Evolutionary conservation across 2,329 filamentous ascomycete species (phyloP).

Genomic region (Nigrograna mackinnonii): DNA sequence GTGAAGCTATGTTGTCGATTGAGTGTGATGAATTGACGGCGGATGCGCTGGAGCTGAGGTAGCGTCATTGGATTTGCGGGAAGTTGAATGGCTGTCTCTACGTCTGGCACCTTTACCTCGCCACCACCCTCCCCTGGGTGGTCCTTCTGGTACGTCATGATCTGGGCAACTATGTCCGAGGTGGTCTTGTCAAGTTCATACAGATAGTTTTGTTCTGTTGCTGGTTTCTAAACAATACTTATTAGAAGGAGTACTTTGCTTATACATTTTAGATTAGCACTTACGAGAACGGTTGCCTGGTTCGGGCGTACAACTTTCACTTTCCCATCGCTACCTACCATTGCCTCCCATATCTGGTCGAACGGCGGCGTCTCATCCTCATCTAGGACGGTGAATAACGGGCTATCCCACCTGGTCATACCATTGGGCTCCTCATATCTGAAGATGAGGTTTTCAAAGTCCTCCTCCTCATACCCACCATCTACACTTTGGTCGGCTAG

Average conservation of each 20-base stretch:
- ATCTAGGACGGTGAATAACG: slow-evolving; percentile 77
- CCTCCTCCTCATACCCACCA: slow-evolving; percentile 59
- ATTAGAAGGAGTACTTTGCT: too few species aligned
- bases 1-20: slow-evolving; percentile 66
- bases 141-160: slow-evolving; percentile 69
- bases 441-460: slow-evolving; percentile 80
- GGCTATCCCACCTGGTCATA: slow-evolving; percentile 84
- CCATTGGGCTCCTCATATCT: slow-evolving; percentile 85
- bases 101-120: slow-evolving; percentile 57
- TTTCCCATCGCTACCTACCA: slow-evolving; percentile 65
- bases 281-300: slow-evolving; percentile 69
- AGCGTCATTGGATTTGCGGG: slow-evolving; percentile 69
- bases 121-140: slow-evolving; percentile 65
- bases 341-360: slow-evolving; percentile 73
- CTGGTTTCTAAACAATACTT: slow-evolving; percentile 53
- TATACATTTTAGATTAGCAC: too few species aligned
- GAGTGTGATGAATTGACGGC: slow-evolving; percentile 76
- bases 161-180: slow-evolving; percentile 72
- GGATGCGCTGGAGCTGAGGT: slow-evolving; percentile 75
- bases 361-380: slow-evolving; percentile 72
- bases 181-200: slow-evolving; percentile 80
- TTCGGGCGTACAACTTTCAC: slow-evolving; percentile 72
- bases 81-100: slow-evolving; percentile 64
- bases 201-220: slow-evolving; percentile 69
- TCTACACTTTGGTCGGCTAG: slow-evolving; percentile 45